phyloP scores from a whole-genome alignment of 1,284 basidiomycete genomes.

The Retiboletus flavoniger region DNA sequence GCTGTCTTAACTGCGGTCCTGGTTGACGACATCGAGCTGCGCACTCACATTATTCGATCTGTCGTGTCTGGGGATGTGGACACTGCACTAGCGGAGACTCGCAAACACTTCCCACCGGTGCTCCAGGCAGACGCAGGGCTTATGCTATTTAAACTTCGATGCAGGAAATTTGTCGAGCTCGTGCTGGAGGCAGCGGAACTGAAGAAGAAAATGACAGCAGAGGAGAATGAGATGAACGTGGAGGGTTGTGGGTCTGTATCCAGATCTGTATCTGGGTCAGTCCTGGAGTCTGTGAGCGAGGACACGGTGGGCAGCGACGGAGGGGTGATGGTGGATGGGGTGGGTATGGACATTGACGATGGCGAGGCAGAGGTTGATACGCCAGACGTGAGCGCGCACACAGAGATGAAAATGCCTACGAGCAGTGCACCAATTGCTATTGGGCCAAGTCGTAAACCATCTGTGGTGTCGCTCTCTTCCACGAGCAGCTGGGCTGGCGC shows the following conservation, averaged over 20 bases:
- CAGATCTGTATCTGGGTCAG: slow-evolving; percentile 28
- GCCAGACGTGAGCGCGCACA: slow-evolving; percentile 21
- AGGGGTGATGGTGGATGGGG: slow-evolving; percentile 37
- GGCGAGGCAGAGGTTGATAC: slow-evolving; percentile 32
- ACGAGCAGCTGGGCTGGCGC: slow-evolving; percentile 29
- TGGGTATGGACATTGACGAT: slow-evolving; percentile 56
- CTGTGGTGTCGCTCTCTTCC: slow-evolving; percentile 28
- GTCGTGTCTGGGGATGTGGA: slow-evolving; percentile 73
- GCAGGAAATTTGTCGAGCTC: slow-evolving; percentile 80
- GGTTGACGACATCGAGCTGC: slow-evolving; percentile 55
- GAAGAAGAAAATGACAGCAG: slow-evolving; percentile 53
- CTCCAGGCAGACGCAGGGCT: slow-evolving; percentile 65
- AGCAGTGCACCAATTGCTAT: slow-evolving; percentile 34
- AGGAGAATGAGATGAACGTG: slow-evolving; percentile 33
- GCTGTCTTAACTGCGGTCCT: slow-evolving; percentile 11
- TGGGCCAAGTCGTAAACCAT: slow-evolving; percentile 27
- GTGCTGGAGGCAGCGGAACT: slow-evolving; percentile 67
- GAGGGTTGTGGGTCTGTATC: slow-evolving; percentile 30
- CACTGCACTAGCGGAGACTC: slow-evolving; percentile 56
- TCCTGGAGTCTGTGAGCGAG: slow-evolving; percentile 29
- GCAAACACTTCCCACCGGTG: slow-evolving; percentile 56
- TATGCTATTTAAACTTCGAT: slow-evolving; percentile 72
- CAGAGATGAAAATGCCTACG: slow-evolving; percentile 21
- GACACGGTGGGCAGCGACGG: slow-evolving; percentile 27
- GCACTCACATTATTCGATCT: slow-evolving; percentile 68